Conservation (phyloP, 345 rosid species). For the Linum lewisii region DNA sequence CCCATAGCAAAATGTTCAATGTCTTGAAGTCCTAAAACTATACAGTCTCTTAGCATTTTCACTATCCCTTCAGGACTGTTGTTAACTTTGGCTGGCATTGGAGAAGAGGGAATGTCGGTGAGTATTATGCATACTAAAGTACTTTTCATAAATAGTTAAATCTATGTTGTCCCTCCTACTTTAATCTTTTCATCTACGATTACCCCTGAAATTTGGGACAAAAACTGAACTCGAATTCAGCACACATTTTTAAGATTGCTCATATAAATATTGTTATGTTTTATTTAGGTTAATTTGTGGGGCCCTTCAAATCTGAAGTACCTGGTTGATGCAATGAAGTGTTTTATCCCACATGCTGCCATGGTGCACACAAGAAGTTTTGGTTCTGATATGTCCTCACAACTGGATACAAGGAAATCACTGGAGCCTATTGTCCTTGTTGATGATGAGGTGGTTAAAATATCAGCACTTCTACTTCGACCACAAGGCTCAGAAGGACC, state of each 20-base stretch:
- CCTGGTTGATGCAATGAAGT: constrained; percentile 86
- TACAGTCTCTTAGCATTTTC: background rate
- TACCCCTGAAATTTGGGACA: background rate
- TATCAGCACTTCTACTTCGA: constrained; percentile 59
- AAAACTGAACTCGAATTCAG: background rate
- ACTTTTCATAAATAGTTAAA: constrained; percentile 1
- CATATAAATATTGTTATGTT: constrained; percentile 7
- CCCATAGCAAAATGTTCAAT: no score
- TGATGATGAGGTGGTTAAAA: constrained; percentile 70
- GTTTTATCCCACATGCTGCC: constrained; percentile 88
- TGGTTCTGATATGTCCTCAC: constrained; percentile 42
- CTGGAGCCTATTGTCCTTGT: constrained; percentile 51
- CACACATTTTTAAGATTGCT: background rate
- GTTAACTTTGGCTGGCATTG: constrained; percentile 84
- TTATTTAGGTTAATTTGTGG: constrained; percentile 86
- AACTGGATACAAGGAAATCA: constrained; percentile 26
- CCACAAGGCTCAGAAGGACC: constrained; percentile 30
- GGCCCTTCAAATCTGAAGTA: constrained; percentile 93
- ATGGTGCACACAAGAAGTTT: constrained; percentile 88
- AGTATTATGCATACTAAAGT: constrained; percentile 26
- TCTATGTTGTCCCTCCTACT: background rate
- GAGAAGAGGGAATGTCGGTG: constrained; percentile 89
- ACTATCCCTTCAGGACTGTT: constrained; percentile 48
- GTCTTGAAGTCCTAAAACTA: constrained; percentile 2
- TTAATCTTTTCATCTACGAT: no score